These are phyloP conservation scores for Psidium friedrichsthalianum DNA, from an alignment of 345 rosid genomes.

Conservation along the genomic window DNA sequence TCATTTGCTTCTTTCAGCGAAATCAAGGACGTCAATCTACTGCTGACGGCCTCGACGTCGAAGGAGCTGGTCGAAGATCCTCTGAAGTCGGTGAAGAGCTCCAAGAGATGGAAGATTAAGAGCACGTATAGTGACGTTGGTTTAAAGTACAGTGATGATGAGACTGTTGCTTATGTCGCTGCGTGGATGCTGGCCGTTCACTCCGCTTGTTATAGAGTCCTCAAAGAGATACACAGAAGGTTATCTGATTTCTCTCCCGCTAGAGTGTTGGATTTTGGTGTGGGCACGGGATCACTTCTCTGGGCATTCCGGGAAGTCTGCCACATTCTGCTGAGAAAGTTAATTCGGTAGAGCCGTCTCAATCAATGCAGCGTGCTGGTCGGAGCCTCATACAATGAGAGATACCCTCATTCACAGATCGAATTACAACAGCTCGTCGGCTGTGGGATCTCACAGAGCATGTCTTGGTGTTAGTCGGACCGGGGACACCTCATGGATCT, in stretches of 20 bases:
- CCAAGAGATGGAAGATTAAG: conserved; percentile 82
- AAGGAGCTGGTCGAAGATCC: conserved; percentile 72
- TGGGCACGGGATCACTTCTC: no score
- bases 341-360: no score
- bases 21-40: conserved; percentile 55
- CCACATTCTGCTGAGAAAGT: no score
- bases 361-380: no score
- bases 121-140: conserved; percentile 84
- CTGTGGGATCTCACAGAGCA: conserved; percentile 94
- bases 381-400: no score
- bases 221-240: conserved; percentile 73
- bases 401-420: conserved; percentile 85
- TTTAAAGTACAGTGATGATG: conserved; percentile 56
- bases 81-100: conserved; percentile 60
- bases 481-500: conserved; percentile 94
- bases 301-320: no score
- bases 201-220: conserved; percentile 77
- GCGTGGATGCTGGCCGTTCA: conserved; percentile 95
- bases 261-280: no score
- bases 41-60: conserved; percentile 37
- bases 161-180: conserved; percentile 85
- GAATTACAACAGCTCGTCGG: conserved; percentile 74
- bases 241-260: no score
- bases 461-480: conserved; percentile 85
- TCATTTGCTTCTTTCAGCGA: conserved; percentile 53